phyloP scores from a whole-genome alignment of 2,329 filamentous ascomycete genomes.

The Zasmidium cellare region DNA sequence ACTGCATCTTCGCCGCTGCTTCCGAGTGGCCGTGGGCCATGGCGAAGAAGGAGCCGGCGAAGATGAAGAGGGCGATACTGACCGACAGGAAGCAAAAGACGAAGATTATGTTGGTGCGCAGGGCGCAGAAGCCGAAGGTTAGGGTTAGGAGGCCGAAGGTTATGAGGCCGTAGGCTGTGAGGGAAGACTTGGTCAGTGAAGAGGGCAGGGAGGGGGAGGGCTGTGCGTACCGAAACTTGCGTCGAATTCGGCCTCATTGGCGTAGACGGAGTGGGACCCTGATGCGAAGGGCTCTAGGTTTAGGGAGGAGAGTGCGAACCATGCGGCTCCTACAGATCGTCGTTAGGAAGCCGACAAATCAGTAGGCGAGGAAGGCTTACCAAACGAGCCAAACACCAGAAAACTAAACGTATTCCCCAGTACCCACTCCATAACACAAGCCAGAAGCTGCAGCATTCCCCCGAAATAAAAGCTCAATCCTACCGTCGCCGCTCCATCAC shows the following conservation, averaged over 20 bases:
- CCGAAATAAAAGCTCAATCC: constrained; percentile 9
- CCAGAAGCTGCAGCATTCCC: constrained; percentile 9
- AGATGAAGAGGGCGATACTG: constrained; percentile 3
- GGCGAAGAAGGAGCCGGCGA: constrained; percentile 7
- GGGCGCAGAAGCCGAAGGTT: constrained; percentile 6
- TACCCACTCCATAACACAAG: constrained; percentile 10
- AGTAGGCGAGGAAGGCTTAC: neutral
- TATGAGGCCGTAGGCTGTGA: constrained; percentile 9
- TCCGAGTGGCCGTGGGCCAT: neutral
- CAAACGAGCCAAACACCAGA: constrained; percentile 9
- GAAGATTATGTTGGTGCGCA: constrained; percentile 11
- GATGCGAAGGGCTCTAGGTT: neutral
- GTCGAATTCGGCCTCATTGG: constrained; percentile 3
- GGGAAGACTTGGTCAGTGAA: neutral
- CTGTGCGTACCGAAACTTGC: constrained; percentile 8
- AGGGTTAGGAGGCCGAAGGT: constrained; percentile 18
- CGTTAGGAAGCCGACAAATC: neutral
- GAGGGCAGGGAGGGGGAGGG: neutral
- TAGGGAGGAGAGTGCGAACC: constrained; percentile 3
- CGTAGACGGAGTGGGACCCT: neutral
- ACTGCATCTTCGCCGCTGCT: constrained; percentile 3
- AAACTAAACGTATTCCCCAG: constrained; percentile 13
- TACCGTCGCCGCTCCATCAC: constrained; percentile 7
- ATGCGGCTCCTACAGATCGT: neutral
- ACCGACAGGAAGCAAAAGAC: constrained; percentile 4